Evolutionary conservation across 805 yeast genomes (phyloP), one percentile per base, ranked within the genome.

Genomic region (Barnettozyma wickerhamii): DNA sequence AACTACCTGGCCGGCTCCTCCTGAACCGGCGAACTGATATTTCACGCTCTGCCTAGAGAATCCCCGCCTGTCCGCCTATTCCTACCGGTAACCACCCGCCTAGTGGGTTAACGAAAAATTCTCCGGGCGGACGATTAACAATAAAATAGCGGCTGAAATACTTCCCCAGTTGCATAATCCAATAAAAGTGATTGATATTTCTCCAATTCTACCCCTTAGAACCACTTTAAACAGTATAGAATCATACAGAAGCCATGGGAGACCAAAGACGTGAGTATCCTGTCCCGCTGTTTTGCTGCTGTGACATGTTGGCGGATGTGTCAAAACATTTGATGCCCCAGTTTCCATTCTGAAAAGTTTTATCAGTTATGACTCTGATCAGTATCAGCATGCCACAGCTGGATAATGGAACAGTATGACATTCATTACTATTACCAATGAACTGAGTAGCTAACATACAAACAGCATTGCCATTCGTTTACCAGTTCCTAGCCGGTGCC

Each of bases 401-500:
- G n/a, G n/a, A n/a, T n/a, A n/a, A n/a, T 12, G 34, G 19, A 19
- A 7, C 7, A 15, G n/a, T n/a, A 7, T 14, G n/a, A 15, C 24
- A 26, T 14, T 26, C 33, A 26, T 10, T 23, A 9, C 26, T 12
- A 23, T 17, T 18, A 32, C 31, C 35, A 29, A 27, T 33, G 19
- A 5, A 6, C 20, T 14, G 32, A 40, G 13, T n/a, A 4, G 24
- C 33, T 28, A 13, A 18, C 37, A 46, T 33, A 10, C 46, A 43
- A 35, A 51, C 51, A 64, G 78, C 85, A n/a, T 69, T 91, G 54
- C 97, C 98, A 28, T 93, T 93, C 60, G 58, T 80, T 30, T 91
- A 93, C 74, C 98, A 93, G 65, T 93, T 93, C 63, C 71, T 72
- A 48, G 81, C 88, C 46, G 99, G 95, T 54, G 98, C 95, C 59